Evolutionary conservation across 495 filamentous ascomycete genomes (phyloP).

Genomic region (Aspergillus funiculosus): DNA sequence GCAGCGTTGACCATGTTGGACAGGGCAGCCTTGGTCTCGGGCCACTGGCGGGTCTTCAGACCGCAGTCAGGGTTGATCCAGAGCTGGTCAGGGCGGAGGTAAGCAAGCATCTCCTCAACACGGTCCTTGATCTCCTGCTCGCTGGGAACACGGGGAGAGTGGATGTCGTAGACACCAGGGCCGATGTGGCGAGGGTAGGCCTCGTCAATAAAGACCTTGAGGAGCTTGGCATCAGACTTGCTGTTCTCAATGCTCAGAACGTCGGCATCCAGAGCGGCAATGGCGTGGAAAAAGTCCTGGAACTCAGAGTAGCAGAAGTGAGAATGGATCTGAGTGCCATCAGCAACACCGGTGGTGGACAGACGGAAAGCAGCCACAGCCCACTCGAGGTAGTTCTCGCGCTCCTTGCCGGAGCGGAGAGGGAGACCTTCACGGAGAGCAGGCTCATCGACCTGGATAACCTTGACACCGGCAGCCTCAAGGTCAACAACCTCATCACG

Average conservation of each 20-base stretch:
- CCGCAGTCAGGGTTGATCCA: constrained; percentile 99
- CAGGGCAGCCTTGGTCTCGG: constrained; percentile 89
- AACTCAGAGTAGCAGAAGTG: constrained; percentile 99
- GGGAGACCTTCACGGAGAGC: constrained; percentile 98
- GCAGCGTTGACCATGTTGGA: constrained; percentile 92
- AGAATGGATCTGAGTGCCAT: constrained; percentile 97
- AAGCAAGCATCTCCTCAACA: constrained; percentile 93
- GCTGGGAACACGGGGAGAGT: constrained; percentile 91
- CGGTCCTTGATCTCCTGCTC: constrained; percentile 97
- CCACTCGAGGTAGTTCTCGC: constrained; percentile 92
- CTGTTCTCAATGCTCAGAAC: constrained; percentile 99
- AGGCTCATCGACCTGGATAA: constrained; percentile 99
- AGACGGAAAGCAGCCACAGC: constrained; percentile 96
- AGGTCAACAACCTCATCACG: constrained; percentile 98
- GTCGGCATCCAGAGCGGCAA: constrained; percentile 94
- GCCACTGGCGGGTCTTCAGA: constrained; percentile 95
- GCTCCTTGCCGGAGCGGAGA: constrained; percentile 84
- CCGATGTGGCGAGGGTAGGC: constrained; percentile 96
- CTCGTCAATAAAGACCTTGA: constrained; percentile 96
- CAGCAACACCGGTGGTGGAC: constrained; percentile 79
- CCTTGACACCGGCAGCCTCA: constrained; percentile 87
- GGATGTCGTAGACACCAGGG: constrained; percentile 99
- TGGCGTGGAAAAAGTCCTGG: constrained; percentile 99
- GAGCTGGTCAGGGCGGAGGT: constrained; percentile 90
- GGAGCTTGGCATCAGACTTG: constrained; percentile 98